Conservation (phyloP, 257 asterid genomes). For the Solanum appendiculatum region DNA sequence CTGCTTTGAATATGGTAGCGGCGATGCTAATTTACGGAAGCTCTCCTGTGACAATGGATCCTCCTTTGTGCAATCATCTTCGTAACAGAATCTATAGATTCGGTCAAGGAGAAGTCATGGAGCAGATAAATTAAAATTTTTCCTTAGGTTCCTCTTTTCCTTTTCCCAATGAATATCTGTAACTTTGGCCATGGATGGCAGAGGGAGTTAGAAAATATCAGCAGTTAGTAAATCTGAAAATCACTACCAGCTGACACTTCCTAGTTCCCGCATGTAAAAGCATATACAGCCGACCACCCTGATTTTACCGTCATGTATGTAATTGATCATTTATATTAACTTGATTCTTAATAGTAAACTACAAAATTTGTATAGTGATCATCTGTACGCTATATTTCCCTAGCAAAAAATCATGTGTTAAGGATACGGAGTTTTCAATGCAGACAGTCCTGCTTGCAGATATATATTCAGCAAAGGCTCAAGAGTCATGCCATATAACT, state of each 20-base stretch:
- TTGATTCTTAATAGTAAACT: background rate
- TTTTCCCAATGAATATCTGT: background rate
- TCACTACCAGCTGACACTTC: background rate
- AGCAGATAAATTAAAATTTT: background rate
- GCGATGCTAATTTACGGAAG: slow-evolving; percentile 79
- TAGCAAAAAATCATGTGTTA: background rate
- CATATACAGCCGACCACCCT: background rate
- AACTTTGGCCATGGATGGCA: background rate
- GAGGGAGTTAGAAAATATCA: background rate
- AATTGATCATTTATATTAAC: background rate
- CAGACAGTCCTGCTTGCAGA: slow-evolving; percentile 96
- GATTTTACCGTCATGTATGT: background rate
- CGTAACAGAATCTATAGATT: slow-evolving; percentile 62
- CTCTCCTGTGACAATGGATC: slow-evolving; percentile 97
- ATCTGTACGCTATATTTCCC: background rate
- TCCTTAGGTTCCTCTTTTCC: background rate
- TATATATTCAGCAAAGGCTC: slow-evolving; percentile 88
- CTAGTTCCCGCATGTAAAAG: background rate
- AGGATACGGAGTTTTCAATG: slow-evolving; percentile 99
- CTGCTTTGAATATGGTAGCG: slow-evolving; percentile 95
- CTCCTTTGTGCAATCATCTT: slow-evolving; percentile 93
- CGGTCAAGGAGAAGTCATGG: slow-evolving; percentile 31
- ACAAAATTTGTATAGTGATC: background rate
- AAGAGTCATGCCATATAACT: slow-evolving; percentile 90
- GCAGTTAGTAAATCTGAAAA: background rate